Conservation (phyloP, 2,329 filamentous ascomycete genomes). For the Hypoxylon sp. region DNA sequence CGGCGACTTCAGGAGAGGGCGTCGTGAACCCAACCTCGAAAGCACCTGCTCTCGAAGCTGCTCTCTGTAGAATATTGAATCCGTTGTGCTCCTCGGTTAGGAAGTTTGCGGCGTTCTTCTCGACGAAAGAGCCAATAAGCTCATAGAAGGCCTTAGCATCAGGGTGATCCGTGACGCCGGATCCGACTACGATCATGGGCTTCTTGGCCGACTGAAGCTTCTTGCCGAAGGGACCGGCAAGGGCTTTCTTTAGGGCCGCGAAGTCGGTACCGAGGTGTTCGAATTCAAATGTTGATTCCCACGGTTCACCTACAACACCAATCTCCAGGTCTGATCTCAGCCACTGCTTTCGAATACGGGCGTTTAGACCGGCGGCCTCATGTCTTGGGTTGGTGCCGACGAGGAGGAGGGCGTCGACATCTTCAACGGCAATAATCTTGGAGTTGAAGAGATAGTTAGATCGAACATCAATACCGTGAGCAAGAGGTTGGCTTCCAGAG, state of each 20-base stretch:
- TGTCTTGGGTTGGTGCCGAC: constrained; percentile 96
- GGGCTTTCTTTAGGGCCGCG: constrained; percentile 84
- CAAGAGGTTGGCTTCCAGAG: constrained; percentile 83
- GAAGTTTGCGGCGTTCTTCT: constrained; percentile 93
- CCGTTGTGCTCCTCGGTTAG: constrained; percentile 93
- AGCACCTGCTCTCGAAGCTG: constrained; percentile 91
- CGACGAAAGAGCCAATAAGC: constrained; percentile 88
- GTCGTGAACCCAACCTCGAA: constrained; percentile 97
- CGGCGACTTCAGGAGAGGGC: constrained; percentile 83
- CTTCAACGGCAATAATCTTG: constrained; percentile 91
- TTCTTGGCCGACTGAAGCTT: constrained; percentile 88
- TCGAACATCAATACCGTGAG: constrained; percentile 93
- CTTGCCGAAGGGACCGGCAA: constrained; percentile 91
- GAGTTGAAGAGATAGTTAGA: constrained; percentile 99
- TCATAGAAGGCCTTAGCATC: constrained; percentile 96
- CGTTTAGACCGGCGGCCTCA: constrained; percentile 95
- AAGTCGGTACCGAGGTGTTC: constrained; percentile 88
- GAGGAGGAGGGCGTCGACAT: constrained; percentile 91
- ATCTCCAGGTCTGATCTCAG: constrained; percentile 94
- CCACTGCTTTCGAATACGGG: constrained; percentile 98
- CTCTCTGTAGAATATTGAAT: constrained; percentile 95
- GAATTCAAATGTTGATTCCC: constrained; percentile 95
- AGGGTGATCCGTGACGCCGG: constrained; percentile 88
- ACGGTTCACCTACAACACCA: constrained; percentile 89
- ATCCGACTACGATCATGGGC: constrained; percentile 97